Conservation (phyloP, 176 grass and related monocot species). For the Triticum monococcum region DNA sequence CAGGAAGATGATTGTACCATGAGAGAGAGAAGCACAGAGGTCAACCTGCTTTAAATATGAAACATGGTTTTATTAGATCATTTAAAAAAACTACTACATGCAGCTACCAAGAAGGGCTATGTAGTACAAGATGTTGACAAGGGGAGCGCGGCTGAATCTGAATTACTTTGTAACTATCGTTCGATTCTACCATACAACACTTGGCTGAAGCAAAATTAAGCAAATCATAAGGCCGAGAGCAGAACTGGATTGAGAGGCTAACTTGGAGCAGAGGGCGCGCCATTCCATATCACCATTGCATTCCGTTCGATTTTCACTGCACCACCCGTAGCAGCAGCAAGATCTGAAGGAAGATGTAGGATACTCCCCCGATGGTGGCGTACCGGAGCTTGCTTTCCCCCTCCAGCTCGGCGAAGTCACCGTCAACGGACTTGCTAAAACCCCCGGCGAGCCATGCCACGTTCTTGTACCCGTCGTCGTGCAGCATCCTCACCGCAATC, state of each 20-base stretch:
- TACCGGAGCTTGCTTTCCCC: constrained; percentile 79
- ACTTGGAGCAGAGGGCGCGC: neutral
- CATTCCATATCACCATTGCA: neutral
- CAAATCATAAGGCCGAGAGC: neutral
- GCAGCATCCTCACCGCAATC: constrained; percentile 77
- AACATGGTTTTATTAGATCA: no score
- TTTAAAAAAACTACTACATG: no score
- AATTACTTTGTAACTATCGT: neutral
- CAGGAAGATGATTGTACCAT: no score
- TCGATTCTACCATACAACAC: neutral
- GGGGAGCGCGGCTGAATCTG: no score
- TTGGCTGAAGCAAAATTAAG: neutral
- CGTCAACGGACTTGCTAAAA: constrained; percentile 67
- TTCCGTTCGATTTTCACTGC: neutral
- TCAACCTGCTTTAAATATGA: no score
- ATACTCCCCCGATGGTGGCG: constrained; percentile 77
- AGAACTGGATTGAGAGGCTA: neutral
- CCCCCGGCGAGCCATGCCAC: constrained; percentile 85
- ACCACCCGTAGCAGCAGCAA: constrained; percentile 63
- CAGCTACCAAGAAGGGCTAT: no score
- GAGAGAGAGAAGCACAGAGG: no score
- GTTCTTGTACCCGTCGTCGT: constrained; percentile 78
- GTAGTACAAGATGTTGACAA: no score
- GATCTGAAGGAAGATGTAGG: constrained; percentile 85
- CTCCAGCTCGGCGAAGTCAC: constrained; percentile 60